These are phyloP conservation scores for Austroboletus niveus DNA, from an alignment of 1,284 basidiomycete species.

Conservation along the genomic window DNA sequence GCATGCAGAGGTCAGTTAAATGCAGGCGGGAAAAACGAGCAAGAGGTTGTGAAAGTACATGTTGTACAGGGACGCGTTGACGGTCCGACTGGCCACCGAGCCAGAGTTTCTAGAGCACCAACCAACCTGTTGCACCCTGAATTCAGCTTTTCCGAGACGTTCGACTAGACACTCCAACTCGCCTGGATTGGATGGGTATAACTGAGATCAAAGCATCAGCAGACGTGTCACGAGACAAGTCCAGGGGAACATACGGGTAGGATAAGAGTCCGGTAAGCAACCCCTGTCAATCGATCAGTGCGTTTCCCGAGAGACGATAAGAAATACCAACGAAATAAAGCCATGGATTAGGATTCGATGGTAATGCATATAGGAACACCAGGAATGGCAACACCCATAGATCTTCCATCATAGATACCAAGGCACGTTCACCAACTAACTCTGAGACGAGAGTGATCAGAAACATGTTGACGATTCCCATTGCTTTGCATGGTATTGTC, in stretches of 20 bases:
- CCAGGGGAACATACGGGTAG: constrained; percentile 27
- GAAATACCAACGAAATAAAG: constrained; percentile 38
- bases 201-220: neutral
- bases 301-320: neutral
- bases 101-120: constrained; percentile 57
- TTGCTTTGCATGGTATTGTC: constrained; percentile 50
- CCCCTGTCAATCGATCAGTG: constrained; percentile 13
- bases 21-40: too few relatives aligned
- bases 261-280: constrained; percentile 7
- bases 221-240: too few relatives aligned
- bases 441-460: constrained; percentile 45
- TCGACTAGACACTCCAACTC: constrained; percentile 1
- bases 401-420: constrained; percentile 47
- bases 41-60: constrained; percentile 32
- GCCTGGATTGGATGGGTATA: constrained; percentile 39
- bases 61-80: constrained; percentile 57
- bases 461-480: constrained; percentile 43
- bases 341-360: constrained; percentile 47
- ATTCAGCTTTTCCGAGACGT: too few relatives aligned
- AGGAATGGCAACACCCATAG: constrained; percentile 51
- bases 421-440: constrained; percentile 43
- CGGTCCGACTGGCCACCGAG: constrained; percentile 52
- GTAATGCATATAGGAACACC: constrained; percentile 47
- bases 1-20: neutral
- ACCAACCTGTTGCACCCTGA: constrained; percentile 38